These are phyloP conservation scores for Piper longum DNA, from an alignment of 164 flowering plant genomes.

Conservation along the genomic window DNA sequence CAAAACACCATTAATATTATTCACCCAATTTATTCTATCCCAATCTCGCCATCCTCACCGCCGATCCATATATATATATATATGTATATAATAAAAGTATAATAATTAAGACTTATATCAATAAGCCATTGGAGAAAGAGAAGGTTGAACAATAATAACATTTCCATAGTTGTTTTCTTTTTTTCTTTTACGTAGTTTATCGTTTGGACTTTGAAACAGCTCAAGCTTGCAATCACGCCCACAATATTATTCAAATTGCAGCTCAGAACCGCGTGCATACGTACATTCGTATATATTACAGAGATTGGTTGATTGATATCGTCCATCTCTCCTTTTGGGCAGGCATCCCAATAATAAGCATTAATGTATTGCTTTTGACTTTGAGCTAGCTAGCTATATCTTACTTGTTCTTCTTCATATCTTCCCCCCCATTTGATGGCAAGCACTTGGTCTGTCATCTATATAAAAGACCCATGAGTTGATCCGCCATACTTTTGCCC, in stretches of 20 bases:
- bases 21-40: neutral
- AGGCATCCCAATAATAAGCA: slow-evolving; percentile 1
- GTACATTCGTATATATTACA: neutral
- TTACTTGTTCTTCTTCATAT: neutral
- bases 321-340: no score
- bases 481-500: neutral
- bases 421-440: neutral
- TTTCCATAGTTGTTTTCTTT: neutral
- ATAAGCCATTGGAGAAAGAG: neutral
- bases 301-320: neutral
- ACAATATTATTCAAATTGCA: neutral
- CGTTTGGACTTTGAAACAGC: neutral
- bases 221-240: neutral
- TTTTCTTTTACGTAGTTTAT: neutral
- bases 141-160: neutral
- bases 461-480: neutral
- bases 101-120: neutral
- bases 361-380: slow-evolving; percentile 6
- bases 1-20: neutral
- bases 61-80: neutral
- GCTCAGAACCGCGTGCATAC: neutral
- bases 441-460: no score
- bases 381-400: slow-evolving; percentile 2
- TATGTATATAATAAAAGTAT: neutral
- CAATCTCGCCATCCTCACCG: slow-evolving; percentile 3